Conservation (phyloP, 345 rosid species). For the Turnera subulata region DNA sequence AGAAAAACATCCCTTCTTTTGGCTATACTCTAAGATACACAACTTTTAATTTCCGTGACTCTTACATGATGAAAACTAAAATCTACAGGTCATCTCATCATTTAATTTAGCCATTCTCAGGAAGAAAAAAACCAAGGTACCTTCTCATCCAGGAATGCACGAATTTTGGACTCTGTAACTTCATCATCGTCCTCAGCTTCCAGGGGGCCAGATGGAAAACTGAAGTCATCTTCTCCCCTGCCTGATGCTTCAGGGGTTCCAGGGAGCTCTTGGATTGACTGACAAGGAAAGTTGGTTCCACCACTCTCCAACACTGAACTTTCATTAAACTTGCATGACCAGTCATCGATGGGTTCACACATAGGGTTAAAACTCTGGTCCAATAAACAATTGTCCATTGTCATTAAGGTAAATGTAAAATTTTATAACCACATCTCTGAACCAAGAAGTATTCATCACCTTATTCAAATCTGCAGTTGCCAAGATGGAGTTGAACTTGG, state of each 20-base stretch:
- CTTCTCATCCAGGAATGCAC: conserved; percentile 35
- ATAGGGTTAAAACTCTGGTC: conserved; percentile 83
- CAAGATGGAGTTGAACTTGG: conserved; percentile 40
- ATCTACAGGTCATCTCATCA: neutral
- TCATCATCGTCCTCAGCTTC: conserved; percentile 28
- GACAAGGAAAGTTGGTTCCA: conserved; percentile 33
- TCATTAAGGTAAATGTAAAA: conserved; percentile 1
- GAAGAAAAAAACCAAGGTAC: conserved; percentile 16
- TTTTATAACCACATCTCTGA: conserved; percentile 1
- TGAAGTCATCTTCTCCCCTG: conserved; percentile 43
- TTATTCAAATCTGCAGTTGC: conserved; percentile 59
- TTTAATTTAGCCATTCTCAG: conserved; percentile 11
- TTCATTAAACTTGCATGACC: conserved; percentile 60
- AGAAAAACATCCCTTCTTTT: neutral
- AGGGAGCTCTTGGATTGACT: conserved; percentile 21
- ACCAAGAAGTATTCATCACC: conserved; percentile 37
- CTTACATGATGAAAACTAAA: neutral
- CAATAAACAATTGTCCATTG: conserved; percentile 16
- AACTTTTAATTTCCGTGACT: neutral
- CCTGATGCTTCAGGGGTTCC: conserved; percentile 32
- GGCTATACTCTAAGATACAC: neutral
- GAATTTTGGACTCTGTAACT: conserved; percentile 31
- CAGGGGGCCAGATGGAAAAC: conserved; percentile 37
- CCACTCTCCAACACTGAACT: conserved; percentile 39
- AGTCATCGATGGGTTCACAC: conserved; percentile 72